phyloP scores from a whole-genome alignment of 805 yeast species.

The Monosporozyma aerobia region DNA sequence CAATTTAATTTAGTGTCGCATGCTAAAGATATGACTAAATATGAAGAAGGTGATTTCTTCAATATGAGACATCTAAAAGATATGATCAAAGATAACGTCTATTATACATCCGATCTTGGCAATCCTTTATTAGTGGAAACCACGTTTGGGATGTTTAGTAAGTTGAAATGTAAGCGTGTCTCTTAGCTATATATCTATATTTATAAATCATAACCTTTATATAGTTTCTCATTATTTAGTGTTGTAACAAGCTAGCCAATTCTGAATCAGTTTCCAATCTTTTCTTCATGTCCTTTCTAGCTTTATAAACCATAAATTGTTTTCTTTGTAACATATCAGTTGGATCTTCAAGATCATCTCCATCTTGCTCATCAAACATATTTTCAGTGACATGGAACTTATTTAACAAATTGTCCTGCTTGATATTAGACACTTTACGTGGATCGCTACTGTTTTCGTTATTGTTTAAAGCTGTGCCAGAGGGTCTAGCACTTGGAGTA shows the following conservation, averaged over 20 bases:
- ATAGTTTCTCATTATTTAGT: neutral
- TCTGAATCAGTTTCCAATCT: conserved; percentile 11
- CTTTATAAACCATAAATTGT: conserved; percentile 44
- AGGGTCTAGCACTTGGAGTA: conserved; percentile 2
- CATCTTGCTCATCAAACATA: conserved; percentile 8
- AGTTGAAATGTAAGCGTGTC: neutral
- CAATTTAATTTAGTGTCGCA: neutral
- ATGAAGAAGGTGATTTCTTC: neutral
- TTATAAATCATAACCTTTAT: no score
- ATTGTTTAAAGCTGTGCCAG: neutral
- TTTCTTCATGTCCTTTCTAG: conserved; percentile 39
- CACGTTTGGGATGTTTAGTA: neutral
- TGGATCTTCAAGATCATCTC: conserved; percentile 5
- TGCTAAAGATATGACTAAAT: neutral
- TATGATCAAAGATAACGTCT: neutral
- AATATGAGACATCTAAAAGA: neutral
- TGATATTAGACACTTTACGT: conserved; percentile 24
- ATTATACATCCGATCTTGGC: neutral
- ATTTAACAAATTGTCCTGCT: conserved; percentile 23
- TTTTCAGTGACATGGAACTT: conserved; percentile 21
- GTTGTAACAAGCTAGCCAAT: conserved; percentile 1
- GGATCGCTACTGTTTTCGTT: conserved; percentile 15
- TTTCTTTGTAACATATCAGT: conserved; percentile 24
- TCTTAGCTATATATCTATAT: no score
- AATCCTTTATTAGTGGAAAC: neutral